Evolutionary conservation across 1,284 basidiomycete species (phyloP), one percentile per base, ranked within the genome.

Genomic region (Pulchroboletus neoregius): DNA sequence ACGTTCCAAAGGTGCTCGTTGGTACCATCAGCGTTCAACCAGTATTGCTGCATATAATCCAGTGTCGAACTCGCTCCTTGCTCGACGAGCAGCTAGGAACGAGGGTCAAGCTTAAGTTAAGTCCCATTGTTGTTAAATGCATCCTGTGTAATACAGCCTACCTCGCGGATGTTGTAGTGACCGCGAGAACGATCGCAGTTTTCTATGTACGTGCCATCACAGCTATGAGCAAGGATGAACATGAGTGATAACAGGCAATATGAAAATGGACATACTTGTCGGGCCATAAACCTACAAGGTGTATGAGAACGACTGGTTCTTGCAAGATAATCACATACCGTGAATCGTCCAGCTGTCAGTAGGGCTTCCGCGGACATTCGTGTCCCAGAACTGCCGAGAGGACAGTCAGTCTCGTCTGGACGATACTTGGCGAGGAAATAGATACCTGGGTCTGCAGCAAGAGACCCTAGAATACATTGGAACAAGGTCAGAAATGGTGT

Each of bases 1-100:
- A 84, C 84, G 74, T 82, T 81, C 85, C 85, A 88, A 58, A 88
- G 79, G 35, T 73, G 66, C 55, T 87, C 82, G 55, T 81, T 78
- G 24, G 72, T 55, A 5, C 82, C 84, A 51, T 80, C 72, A 50
- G 76, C 76, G 55, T 84, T 77, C 18, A 82, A 69, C 85, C 84
- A 87, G 58, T 71, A 79, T 73, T 53, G 69, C 24, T 84, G 49
- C 84, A 91, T 90, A 64, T 78, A 87, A 6, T 70, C 58, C 9
- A 90, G 68, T 0, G 84, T 82, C 24, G 74, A 72, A 28, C 68
- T 68, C 8, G 79, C 82, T 8, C 82, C 84, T 49, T 82, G 75
- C n/a, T 67, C 58, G 1, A 65, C 60, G 38, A 91, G 71, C 32
- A 89, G 71, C 80, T 86, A 35, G 30, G 23, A 16, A 34, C 7